A percentile compares a stretch with the other conserved stretches of the same genome.
These are phyloP conservation scores for Schwanniomyces occidentalis DNA, from an alignment of 805 yeast species.

Conservation along the genomic window DNA sequence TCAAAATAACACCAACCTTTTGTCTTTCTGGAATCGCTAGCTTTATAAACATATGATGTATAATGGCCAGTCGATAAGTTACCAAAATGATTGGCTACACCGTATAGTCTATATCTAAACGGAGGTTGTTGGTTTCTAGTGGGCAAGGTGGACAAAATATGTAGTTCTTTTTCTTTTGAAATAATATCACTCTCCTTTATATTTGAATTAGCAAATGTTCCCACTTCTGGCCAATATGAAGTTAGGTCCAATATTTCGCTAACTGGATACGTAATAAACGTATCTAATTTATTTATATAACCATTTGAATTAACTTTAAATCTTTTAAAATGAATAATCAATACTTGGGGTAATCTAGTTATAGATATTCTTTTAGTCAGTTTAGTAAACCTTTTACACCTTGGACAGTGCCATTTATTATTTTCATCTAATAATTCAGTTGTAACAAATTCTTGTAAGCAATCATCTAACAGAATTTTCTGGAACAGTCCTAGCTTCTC, in stretches of 20 bases:
- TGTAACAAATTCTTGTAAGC: conserved; percentile 75
- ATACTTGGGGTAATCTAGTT: conserved; percentile 73
- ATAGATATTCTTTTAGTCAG: conserved; percentile 71
- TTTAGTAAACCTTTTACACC: conserved; percentile 61
- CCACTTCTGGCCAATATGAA: conserved; percentile 66
- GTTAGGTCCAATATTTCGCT: conserved; percentile 58
- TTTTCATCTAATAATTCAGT: conserved; percentile 74
- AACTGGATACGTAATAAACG: conserved; percentile 67
- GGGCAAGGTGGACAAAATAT: conserved; percentile 52
- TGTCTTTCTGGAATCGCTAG: conserved; percentile 37
- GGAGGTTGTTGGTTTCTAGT: conserved; percentile 76
- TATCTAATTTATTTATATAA: conserved; percentile 57
- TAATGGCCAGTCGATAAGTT: conserved; percentile 86
- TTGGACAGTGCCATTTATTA: conserved; percentile 83
- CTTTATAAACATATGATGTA: conserved; percentile 73
- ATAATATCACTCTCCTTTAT: conserved; percentile 17
- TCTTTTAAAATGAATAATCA: conserved; percentile 84
- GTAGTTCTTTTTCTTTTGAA: conserved; percentile 42
- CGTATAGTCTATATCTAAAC: conserved; percentile 72
- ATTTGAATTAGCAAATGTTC: conserved; percentile 24
- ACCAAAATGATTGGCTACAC: conserved; percentile 84
- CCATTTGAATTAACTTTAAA: conserved; percentile 55
- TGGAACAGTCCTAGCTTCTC: conserved; percentile 26
- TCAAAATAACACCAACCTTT: conserved; percentile 82
- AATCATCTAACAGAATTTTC: conserved; percentile 50